A percentile compares a stretch with the other conserved stretches of the same genome.
These are phyloP conservation scores for Ogataea salicorniae DNA, from an alignment of 805 yeast species.

Conservation along the genomic window DNA sequence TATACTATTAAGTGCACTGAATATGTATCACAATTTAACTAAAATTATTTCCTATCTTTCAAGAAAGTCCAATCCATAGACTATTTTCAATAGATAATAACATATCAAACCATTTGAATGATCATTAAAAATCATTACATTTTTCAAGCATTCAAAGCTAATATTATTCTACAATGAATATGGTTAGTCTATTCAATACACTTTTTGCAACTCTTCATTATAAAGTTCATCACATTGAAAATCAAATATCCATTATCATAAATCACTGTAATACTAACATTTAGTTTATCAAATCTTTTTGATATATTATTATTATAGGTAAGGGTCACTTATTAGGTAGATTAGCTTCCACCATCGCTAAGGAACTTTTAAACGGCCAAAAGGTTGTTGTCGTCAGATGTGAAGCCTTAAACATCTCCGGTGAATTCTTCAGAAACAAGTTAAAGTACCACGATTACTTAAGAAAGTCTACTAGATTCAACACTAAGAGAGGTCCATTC, in stretches of 20 bases:
- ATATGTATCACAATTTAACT: too few relatives aligned
- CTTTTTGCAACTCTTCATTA: too few relatives aligned
- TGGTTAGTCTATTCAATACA: too few relatives aligned
- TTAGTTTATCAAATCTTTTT: neutral
- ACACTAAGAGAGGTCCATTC: slow-evolving; percentile 99
- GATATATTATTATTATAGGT: slow-evolving; percentile 35
- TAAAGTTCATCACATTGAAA: too few relatives aligned
- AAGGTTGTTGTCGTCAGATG: slow-evolving; percentile 95
- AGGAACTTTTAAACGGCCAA: slow-evolving; percentile 98
- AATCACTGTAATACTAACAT: neutral
- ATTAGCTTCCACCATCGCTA: slow-evolving; percentile 97
- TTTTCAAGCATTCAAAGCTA: too few relatives aligned
- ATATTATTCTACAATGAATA: too few relatives aligned
- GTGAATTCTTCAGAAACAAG: slow-evolving; percentile 99
- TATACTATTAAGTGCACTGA: too few relatives aligned
- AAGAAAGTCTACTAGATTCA: slow-evolving; percentile 98
- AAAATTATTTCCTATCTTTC: too few relatives aligned
- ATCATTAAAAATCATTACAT: too few relatives aligned
- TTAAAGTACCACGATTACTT: slow-evolving; percentile 99
- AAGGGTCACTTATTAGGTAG: slow-evolving; percentile 99
- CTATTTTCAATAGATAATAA: too few relatives aligned
- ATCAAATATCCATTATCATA: neutral
- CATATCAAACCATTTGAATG: too few relatives aligned
- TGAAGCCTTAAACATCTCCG: slow-evolving; percentile 97
- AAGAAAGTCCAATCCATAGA: too few relatives aligned